Evolutionary conservation across 441 rosid genomes (phyloP).

Genomic region (Cnidoscolus chayamansa): DNA sequence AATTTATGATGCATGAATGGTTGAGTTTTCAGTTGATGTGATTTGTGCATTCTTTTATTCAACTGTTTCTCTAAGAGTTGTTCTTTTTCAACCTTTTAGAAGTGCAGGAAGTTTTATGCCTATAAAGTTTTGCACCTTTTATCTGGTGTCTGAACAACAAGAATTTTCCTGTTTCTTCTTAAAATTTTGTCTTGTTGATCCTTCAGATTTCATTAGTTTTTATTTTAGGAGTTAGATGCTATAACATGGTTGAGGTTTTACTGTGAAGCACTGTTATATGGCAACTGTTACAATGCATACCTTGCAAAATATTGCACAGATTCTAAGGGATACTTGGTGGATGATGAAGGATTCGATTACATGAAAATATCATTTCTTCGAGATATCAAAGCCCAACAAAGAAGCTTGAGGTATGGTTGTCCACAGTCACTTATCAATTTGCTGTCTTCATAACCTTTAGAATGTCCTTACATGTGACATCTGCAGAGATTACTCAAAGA

Average conservation of each 20-base stretch:
- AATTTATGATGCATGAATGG: not conserved
- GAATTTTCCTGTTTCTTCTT: not conserved
- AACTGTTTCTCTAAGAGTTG: not conserved
- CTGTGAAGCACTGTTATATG: not conserved
- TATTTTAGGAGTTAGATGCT: conserved; percentile 1
- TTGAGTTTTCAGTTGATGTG: not conserved
- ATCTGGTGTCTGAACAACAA: not conserved
- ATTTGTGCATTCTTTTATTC: not conserved
- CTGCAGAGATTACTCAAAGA: conserved; percentile 94
- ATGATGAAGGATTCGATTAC: conserved; percentile 96
- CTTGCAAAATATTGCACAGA: conserved; percentile 45
- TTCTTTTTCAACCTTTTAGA: not conserved
- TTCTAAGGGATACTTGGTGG: conserved; percentile 94
- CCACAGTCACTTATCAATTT: not conserved
- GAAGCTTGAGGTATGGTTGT: conserved; percentile 75
- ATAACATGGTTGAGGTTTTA: conserved; percentile 8
- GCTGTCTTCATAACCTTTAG: not conserved
- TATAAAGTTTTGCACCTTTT: not conserved
- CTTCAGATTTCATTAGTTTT: conserved; percentile 3
- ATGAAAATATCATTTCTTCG: conserved; percentile 91
- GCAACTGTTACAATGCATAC: conserved; percentile 13
- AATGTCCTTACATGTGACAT: conserved; percentile 24
- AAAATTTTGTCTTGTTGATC: not conserved
- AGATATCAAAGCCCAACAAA: conserved; percentile 92
- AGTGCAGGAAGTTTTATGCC: not conserved